Evolutionary conservation across 202 grass and related monocot species (phyloP), one percentile per base, ranked within the genome.

Genomic region (Hordeum pubiflorum): DNA sequence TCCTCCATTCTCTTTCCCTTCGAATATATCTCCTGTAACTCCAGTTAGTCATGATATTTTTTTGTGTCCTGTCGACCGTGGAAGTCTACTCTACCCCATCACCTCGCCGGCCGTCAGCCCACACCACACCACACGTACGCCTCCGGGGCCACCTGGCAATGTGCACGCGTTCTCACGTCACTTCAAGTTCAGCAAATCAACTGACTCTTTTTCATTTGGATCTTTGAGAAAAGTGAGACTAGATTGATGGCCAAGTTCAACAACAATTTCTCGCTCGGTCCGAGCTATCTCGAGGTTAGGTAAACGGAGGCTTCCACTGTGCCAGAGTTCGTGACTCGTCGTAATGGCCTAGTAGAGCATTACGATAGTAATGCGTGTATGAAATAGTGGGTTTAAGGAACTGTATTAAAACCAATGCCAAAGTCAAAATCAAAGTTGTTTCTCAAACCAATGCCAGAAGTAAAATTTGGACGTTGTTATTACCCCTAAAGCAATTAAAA

Each of bases 211-310:
- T 9, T 48, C 14, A 48, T 20, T 55, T 10, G 7, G 3, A n/a
- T 48, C 5, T 72, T 58, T 54, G 55, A 14, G 40, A 68, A 77
- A 43, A 48, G 12, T 64, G 79, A 57, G 54, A 10, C n/a, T 57
- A 0, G 54, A 57, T 57, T 57, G 54, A 78, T 72, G 55, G 79
- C 33, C 12, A 78, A 72, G 79, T 83, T 63, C 54, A 87, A 48
- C 85, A 65, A 78, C 64, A 87, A 78, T 17, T 10, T 41, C 37
- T 14, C 4, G 1, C 24, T 34, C 31, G 57, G 9, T 41, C 18
- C 73, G 15, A 52, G 14, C 48, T 63, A 43, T 82, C 79, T 56
- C 13, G 20, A n/a, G 41, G 64, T 60, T 82, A 82, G 63, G 64
- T 77, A 55, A 72, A 72, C 26, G 50, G 8, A 86, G 71, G 52